Base-by-base conservation (phyloP, 192 early-diverging fungal genomes). In the Lunasporangiospora selenospora region DNA sequence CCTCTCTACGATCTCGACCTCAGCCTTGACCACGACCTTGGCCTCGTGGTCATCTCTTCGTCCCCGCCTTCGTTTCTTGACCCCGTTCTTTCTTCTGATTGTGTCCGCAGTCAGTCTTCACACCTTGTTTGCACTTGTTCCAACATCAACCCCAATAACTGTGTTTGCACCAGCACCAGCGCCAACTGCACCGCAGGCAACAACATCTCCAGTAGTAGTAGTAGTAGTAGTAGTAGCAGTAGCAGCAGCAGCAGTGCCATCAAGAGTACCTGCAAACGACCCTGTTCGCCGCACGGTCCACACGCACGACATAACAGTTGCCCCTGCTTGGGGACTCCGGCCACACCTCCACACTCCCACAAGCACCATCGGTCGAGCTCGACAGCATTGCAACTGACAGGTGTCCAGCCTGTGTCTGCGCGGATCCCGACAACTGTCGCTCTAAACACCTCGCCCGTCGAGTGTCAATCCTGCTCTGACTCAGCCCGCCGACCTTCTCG, bases 371-470 rank as follows among this genome's bases (percentile, higher is more conserved):
- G n/a, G n/a, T n/a, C n/a, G n/a, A n/a, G n/a, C n/a, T n/a, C n/a
- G n/a, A n/a, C n/a, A n/a, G n/a, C n/a, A n/a, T n/a, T n/a, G n/a
- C n/a, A n/a, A n/a, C n/a, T n/a, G n/a, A n/a, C n/a, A n/a, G n/a
- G n/a, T n/a, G n/a, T n/a, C n/a, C n/a, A n/a, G n/a, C n/a, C n/a
- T n/a, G n/a, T n/a, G n/a, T n/a, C n/a, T n/a, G n/a, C n/a, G n/a
- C n/a, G n/a, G n/a, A n/a, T n/a, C n/a, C n/a, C n/a, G n/a, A n/a
- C n/a, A n/a, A n/a, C n/a, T n/a, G n/a, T n/a, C 45, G 57, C 69
- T 4, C 69, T 73, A 42, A 73, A 73, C 43, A 63, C 54, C 27
- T 73, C 69, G 4, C 69, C 69, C 9, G 69, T 55, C 43, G 69
- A 73, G 69, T 73, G 69, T 37, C 50, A 56, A 13, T 73, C 69